phyloP scores from a whole-genome alignment of 192 early-diverging fungal species.

The Lunasporangiospora selenospora region DNA sequence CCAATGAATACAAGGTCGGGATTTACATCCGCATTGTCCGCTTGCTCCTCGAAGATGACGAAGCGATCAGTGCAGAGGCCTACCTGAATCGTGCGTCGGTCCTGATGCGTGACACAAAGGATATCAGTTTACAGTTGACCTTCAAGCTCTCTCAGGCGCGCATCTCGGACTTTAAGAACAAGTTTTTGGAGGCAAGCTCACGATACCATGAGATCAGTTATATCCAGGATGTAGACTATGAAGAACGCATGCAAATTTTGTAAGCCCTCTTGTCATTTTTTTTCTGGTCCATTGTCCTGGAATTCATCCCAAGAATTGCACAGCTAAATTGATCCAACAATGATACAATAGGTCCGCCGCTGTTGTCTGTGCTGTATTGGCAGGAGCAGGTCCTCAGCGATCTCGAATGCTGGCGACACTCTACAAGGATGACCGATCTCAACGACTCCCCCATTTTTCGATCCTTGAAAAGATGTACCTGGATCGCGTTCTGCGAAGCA shows the following conservation, averaged over 20 bases:
- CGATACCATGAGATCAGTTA: slow-evolving; percentile 90
- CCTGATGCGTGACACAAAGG: slow-evolving; percentile 61
- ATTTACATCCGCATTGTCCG: slow-evolving; percentile 89
- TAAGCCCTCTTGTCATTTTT: too few relatives aligned
- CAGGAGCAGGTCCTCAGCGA: slow-evolving; percentile 89
- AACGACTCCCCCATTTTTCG: slow-evolving; percentile 72
- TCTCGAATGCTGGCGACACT: slow-evolving; percentile 86
- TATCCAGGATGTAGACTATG: slow-evolving; percentile 62
- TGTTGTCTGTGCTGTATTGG: slow-evolving; percentile 90
- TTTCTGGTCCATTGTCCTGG: too few relatives aligned
- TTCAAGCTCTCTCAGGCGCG: slow-evolving; percentile 87
- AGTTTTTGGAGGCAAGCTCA: slow-evolving; percentile 84
- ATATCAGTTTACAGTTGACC: slow-evolving; percentile 61
- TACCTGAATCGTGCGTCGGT: slow-evolving; percentile 86
- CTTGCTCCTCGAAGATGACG: slow-evolving; percentile 86
- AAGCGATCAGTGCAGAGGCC: slow-evolving; percentile 78
- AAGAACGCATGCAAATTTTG: slow-evolving; percentile 64
- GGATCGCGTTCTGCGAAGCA: slow-evolving; percentile 79
- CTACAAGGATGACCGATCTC: slow-evolving; percentile 90
- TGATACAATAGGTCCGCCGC: slow-evolving; percentile 65
- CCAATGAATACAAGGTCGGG: slow-evolving; percentile 73
- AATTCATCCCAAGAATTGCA: not conserved
- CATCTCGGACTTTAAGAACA: slow-evolving; percentile 83
- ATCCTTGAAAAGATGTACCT: slow-evolving; percentile 97
- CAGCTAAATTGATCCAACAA: not conserved